Percentiles rank a stretch among this genome's conserved stretches.
phyloP scores from a whole-genome alignment of 2,329 filamentous ascomycete species.

The Fusarium cicatricum region DNA sequence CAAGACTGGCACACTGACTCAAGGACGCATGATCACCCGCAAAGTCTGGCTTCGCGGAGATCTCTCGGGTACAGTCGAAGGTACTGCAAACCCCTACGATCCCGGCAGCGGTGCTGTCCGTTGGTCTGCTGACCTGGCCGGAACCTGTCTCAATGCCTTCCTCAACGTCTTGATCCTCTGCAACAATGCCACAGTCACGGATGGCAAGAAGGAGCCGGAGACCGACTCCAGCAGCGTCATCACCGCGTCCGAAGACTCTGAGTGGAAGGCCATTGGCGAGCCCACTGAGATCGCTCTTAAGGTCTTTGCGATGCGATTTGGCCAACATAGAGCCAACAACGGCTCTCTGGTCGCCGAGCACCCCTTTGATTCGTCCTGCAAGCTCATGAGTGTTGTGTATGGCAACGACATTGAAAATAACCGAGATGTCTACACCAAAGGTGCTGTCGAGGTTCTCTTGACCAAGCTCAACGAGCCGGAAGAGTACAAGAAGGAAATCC shows the following conservation, averaged over 20 bases:
- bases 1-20: slow-evolving; percentile 74
- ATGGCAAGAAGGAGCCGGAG: slow-evolving; percentile 56
- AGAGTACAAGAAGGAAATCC: slow-evolving; percentile 56
- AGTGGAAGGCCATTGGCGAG: slow-evolving; percentile 70
- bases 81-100: slow-evolving; percentile 67
- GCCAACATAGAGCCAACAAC: slow-evolving; percentile 56
- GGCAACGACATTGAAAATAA: slow-evolving; percentile 46
- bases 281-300: slow-evolving; percentile 79
- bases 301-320: slow-evolving; percentile 75
- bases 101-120: slow-evolving; percentile 63
- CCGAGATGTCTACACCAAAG: slow-evolving; percentile 63
- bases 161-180: slow-evolving; percentile 66
- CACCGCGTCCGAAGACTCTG: slow-evolving; percentile 52
- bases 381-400: slow-evolving; percentile 79
- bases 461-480: slow-evolving; percentile 59
- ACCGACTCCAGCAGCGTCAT: slow-evolving; percentile 58
- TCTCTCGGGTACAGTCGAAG: slow-evolving; percentile 61
- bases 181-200: slow-evolving; percentile 64
- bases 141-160: slow-evolving; percentile 55
- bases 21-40: slow-evolving; percentile 71
- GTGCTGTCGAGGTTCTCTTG: slow-evolving; percentile 65
- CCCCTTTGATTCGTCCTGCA: slow-evolving; percentile 77
- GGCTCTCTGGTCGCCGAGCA: slow-evolving; percentile 68
- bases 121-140: slow-evolving; percentile 53
- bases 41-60: slow-evolving; percentile 68